phyloP scores from a whole-genome alignment of 192 early-diverging fungal species.

The Rhizophagus sp. region DNA sequence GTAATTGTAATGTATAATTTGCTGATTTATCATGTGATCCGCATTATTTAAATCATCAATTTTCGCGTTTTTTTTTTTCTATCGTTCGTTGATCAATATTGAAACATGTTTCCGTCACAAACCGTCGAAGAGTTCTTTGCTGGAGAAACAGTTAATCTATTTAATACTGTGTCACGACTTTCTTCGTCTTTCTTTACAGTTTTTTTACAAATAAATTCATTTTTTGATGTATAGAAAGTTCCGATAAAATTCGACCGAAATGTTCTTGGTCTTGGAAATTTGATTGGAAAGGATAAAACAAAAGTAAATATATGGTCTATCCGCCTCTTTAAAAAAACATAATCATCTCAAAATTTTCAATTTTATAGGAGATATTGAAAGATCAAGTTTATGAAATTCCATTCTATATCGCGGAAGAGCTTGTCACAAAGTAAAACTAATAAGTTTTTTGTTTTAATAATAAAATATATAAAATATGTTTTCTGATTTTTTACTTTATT shows the following conservation, averaged over 20 bases:
- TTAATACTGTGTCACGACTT: too few relatives aligned
- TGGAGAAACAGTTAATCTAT: background rate
- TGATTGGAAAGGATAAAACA: background rate
- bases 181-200: background rate
- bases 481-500: background rate
- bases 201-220: background rate
- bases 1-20: constrained; percentile 47
- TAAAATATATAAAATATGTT: too few relatives aligned
- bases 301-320: background rate
- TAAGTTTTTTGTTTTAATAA: background rate
- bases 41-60: too few relatives aligned
- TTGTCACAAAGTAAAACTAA: background rate
- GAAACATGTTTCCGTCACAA: background rate
- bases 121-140: background rate
- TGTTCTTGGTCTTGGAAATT: background rate
- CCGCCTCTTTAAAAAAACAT: background rate
- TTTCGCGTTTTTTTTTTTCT: too few relatives aligned
- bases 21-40: background rate
- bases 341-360: background rate
- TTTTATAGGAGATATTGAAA: background rate
- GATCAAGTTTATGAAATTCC: background rate
- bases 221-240: background rate
- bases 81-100: too few relatives aligned
- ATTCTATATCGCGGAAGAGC: background rate
- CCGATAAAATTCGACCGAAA: background rate